Base-by-base conservation (phyloP, 805 yeast species). In the Candida easanensis region DNA sequence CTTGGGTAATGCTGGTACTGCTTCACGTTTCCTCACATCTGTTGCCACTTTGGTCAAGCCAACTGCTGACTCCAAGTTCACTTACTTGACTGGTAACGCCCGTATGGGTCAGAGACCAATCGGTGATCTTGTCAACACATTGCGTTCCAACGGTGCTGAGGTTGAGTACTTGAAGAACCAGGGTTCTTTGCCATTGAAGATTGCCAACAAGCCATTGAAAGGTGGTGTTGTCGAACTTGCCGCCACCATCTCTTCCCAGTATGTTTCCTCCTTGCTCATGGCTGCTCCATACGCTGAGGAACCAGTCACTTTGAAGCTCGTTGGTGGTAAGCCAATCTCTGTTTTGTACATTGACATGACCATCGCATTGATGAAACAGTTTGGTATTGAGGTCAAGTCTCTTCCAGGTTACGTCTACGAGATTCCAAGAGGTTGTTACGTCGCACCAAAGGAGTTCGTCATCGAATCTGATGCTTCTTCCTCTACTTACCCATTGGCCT, bases 61-160 rank as follows among this genome's bases (percentile, higher is more conserved):
- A 22, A 58, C 74, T 14, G 58, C 62, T 3, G 61, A 55, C 5
- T 57, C 62, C 10, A 68, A 73, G 26, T 58, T 70, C 46, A 80
- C 89, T 22, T 68, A 80, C 6, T 73, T 93, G 49, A 93, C 98
- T 2, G 99, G 99, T 53, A 93, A 93, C 65, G 84, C 87, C 38
- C 79, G 99, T 65, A 93, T 93, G 99, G 95, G 90, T 65, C 95
- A 90, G 64, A 77, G 99, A 56, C 99, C 99, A 16, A 88, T 88
- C 56, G 98, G 96, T 25, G 97, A 98, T 2, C 74, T 93, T 44
- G 97, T 93, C 11, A 96, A 89, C 55, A 96, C 99, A 4, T 71
- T 93, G 52, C 74, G 84, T 43, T 65, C 76, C 9, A 91, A 90
- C 56, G 98, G 98, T 31, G 79, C 89, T 3, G 59, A 68, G 11